Evolutionary conservation across 1,139 yeast genomes (phyloP), one percentile per base, ranked within the genome.

Genomic region (Pichia inconspicua): DNA sequence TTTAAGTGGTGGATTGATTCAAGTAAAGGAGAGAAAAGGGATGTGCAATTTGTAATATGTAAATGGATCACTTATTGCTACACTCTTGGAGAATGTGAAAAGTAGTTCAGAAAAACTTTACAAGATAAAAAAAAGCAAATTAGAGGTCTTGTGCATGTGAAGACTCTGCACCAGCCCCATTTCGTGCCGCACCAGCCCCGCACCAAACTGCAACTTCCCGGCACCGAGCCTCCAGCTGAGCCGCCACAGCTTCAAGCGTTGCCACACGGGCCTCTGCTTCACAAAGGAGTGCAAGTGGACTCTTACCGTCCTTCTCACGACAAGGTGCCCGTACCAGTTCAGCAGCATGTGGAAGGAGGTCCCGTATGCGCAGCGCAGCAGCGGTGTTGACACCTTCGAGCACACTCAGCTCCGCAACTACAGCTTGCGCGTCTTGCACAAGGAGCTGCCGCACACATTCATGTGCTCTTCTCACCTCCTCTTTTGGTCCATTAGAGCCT

Each of bases 171-270:
- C 30, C 30, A 27, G 30, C 30, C 30, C 4, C 30, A 27, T 27
- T 27, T 4, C 30, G 5, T 11, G 30, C 4, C 30, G 30, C 30
- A 27, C 30, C 30, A 27, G 30, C 30, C 30, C 3, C 30, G 9
- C 34, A 30, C 34, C 34, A 15, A 12, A 30, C 34, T 12, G 34
- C 34, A 42, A 79, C 58, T 51, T 80, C 83, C 27, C 67, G 64
- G 1, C 83, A 70, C 80, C 84, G 82, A 47, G 67, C 70, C 51
- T 80, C 85, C 43, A 84, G 61, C 55, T 84, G 88, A 5, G 64
- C 60, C 1, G 76, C 71, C 28, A 38, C 40, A 6, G 15, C 9
- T 12, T 38, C 25, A 70, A 41, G 77, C 56, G 41, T 19, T 6
- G 22, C 22, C 14, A 36, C 39, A 11, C 39, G 39, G 6, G n/a